A percentile compares a stretch with the other conserved stretches of the same genome.
phyloP scores from a whole-genome alignment of 768 basidiomycete genomes.

The Boletus rubropictus region DNA sequence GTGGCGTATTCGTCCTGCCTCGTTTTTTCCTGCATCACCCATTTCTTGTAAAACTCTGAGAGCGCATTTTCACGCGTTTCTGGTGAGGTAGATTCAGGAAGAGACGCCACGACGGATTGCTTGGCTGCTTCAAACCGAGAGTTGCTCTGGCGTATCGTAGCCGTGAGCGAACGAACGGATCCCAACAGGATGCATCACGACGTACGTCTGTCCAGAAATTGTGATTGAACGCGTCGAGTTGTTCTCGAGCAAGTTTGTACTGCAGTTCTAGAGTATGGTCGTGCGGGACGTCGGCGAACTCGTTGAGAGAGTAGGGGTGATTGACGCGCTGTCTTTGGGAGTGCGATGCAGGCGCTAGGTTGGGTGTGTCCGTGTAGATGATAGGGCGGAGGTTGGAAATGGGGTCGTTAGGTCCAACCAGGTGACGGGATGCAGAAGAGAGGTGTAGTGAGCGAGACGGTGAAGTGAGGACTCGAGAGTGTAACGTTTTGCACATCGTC shows the following conservation, averaged over 20 bases:
- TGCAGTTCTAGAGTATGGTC: conserved; percentile 54
- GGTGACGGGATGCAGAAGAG: conserved; percentile 29
- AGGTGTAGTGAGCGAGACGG: conserved; percentile 16
- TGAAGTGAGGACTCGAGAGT: not conserved
- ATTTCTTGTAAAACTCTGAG: conserved; percentile 66
- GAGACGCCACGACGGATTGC: conserved; percentile 47
- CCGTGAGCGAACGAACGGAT: conserved; percentile 3
- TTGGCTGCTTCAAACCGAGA: conserved; percentile 73
- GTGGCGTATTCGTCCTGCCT: conserved; percentile 55
- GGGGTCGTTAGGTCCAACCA: conserved; percentile 71
- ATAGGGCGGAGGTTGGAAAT: conserved; percentile 76
- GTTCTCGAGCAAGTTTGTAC: conserved; percentile 64
- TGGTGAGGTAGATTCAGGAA: conserved; percentile 45
- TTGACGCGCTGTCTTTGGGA: conserved; percentile 22
- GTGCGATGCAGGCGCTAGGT: conserved; percentile 26
- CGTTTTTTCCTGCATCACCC: conserved; percentile 63
- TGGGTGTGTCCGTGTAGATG: conserved; percentile 58
- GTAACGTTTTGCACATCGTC: not conserved
- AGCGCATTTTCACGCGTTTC: conserved; percentile 63
- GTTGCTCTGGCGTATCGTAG: conserved; percentile 52
- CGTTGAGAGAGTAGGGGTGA: conserved; percentile 76
- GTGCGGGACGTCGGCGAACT: conserved; percentile 44
- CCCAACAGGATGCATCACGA: not conserved
- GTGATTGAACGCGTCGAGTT: conserved; percentile 70
- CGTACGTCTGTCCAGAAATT: conserved; percentile 77